phyloP scores from a whole-genome alignment of 202 grass and related monocot species.

The Musa balbisiana region DNA sequence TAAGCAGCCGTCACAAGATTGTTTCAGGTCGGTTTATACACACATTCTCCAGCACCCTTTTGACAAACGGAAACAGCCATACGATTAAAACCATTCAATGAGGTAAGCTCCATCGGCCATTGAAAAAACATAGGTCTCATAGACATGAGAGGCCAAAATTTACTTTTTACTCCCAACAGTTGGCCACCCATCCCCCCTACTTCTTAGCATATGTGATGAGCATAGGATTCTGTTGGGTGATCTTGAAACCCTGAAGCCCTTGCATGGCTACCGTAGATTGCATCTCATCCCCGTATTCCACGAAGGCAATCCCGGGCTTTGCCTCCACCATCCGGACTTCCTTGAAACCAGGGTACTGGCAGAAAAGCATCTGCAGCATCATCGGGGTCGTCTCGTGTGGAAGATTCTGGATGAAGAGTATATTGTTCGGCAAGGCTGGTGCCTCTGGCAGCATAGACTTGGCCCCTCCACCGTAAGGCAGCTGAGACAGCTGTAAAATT shows the following conservation, averaged over 20 bases:
- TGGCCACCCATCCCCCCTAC: conserved; percentile 11
- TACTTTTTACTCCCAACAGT: too few relatives aligned
- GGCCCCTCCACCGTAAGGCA: conserved; percentile 50
- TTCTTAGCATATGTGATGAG: conserved; percentile 91
- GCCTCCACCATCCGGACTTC: conserved; percentile 86
- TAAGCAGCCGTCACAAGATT: too few relatives aligned
- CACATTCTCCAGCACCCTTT: too few relatives aligned
- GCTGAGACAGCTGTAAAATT: conserved; percentile 30
- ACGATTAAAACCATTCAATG: too few relatives aligned
- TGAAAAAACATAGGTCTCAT: too few relatives aligned
- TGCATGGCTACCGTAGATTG: conserved; percentile 68
- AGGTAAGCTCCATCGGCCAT: too few relatives aligned
- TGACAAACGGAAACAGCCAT: too few relatives aligned
- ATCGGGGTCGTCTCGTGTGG: conserved; percentile 66
- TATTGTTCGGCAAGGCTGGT: conserved; percentile 70
- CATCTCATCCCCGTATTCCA: conserved; percentile 76
- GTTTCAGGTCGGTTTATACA: too few relatives aligned
- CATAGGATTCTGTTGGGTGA: conserved; percentile 75
- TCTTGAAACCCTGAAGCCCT: conserved; percentile 62
- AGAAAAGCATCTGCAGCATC: conserved; percentile 92
- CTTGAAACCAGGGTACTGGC: conserved; percentile 87
- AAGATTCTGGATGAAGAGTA: conserved; percentile 87
- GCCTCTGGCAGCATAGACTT: conserved; percentile 70
- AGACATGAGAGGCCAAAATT: too few relatives aligned
- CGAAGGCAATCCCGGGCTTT: conserved; percentile 85